phyloP scores from a whole-genome alignment of 2,329 filamentous ascomycete genomes.

The Cadophora sp. region DNA sequence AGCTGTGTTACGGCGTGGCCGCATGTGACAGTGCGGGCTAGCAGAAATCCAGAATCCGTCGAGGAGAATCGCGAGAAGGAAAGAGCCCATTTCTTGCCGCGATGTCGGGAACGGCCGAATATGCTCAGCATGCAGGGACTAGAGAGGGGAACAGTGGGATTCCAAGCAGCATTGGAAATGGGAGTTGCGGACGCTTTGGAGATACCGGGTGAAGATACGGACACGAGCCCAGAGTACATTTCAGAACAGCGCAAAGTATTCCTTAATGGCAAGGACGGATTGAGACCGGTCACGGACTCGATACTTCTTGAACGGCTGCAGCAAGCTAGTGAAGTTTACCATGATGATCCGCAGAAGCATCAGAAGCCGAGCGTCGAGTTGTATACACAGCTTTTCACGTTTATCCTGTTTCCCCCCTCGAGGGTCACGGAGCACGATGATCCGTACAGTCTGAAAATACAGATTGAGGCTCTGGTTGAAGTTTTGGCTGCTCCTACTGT shows the following conservation, averaged over 20 bases:
- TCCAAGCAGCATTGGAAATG: conserved; percentile 70
- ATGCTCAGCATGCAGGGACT: conserved; percentile 77
- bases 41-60: conserved; percentile 48
- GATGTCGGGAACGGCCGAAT: conserved; percentile 56
- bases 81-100: conserved; percentile 40
- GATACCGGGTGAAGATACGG: conserved; percentile 25
- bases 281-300: conserved; percentile 63
- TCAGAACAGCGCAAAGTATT: conserved; percentile 38
- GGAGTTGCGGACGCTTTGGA: conserved; percentile 66
- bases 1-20: conserved; percentile 67
- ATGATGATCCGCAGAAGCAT: conserved; percentile 57
- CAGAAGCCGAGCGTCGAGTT: conserved; percentile 59
- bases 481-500: conserved; percentile 69
- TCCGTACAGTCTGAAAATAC: conserved; percentile 69
- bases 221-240: conserved; percentile 29
- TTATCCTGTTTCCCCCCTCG: conserved; percentile 63
- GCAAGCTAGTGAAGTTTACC: conserved; percentile 59
- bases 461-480: conserved; percentile 72
- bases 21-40: conserved; percentile 60
- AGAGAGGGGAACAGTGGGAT: conserved; percentile 75
- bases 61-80: conserved; percentile 32
- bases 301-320: conserved; percentile 64
- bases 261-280: conserved; percentile 45
- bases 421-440: conserved; percentile 63
- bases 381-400: conserved; percentile 67